Percentiles rank a stretch among this genome's conserved stretches.
Conservation (phyloP, 2,329 filamentous ascomycete genomes). For the Paecilomyces dactylethromorphus region DNA sequence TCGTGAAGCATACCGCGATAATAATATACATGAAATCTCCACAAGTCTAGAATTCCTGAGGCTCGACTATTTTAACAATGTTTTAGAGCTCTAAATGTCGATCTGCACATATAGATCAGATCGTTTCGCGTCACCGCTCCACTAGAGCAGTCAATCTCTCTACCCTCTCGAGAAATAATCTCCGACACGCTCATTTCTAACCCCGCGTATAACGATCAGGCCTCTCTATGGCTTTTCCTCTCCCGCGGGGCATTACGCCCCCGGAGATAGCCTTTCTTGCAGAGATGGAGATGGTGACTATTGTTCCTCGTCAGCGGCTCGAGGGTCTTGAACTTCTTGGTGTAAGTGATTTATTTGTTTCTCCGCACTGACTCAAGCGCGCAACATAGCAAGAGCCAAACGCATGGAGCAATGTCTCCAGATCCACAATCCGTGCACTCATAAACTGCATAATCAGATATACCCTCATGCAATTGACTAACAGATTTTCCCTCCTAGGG, state of each 20-base stretch:
- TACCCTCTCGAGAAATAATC: not conserved
- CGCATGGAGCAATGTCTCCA: not conserved
- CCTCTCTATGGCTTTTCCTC: constrained; percentile 52
- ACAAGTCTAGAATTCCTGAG: not conserved
- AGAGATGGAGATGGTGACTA: constrained; percentile 94
- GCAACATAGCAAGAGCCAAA: not conserved
- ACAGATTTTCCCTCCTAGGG: constrained; percentile 52
- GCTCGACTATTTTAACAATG: not conserved
- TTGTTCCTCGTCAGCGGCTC: constrained; percentile 84
- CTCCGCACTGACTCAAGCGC: not conserved
- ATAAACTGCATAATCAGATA: not conserved
- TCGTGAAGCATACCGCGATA: constrained; percentile 7
- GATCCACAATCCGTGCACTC: not conserved
- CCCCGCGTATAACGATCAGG: not conserved
- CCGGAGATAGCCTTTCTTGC: constrained; percentile 89
- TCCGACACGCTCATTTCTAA: not conserved
- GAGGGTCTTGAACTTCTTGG: constrained; percentile 78
- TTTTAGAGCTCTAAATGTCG: not conserved
- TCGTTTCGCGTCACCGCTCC: not conserved
- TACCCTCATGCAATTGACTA: not conserved
- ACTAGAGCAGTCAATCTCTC: not conserved
- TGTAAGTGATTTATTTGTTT: constrained; percentile 51
- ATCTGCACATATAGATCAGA: not conserved
- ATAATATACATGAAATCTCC: not conserved
- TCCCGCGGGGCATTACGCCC: constrained; percentile 65